Evolutionary conservation across 768 basidiomycete genomes (phyloP).

Genomic region (Omphalotus guepiniiformis): DNA sequence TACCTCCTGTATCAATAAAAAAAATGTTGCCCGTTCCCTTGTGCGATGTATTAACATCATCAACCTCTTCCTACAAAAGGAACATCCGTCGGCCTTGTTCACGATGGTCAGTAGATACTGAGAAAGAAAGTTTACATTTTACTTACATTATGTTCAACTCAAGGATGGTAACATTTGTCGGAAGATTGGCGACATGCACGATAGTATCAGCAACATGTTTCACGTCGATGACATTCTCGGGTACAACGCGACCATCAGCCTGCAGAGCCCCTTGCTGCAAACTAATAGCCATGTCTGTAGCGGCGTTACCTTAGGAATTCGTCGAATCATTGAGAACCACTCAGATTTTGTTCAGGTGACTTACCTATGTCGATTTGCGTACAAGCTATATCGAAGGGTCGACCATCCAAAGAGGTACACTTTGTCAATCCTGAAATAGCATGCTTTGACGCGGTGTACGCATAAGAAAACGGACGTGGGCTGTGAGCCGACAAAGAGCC

Average conservation of each 20-base stretch:
- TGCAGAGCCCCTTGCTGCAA: conserved; percentile 53
- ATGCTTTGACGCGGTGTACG: conserved; percentile 81
- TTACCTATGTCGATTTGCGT: conserved; percentile 82
- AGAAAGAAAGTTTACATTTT: no score
- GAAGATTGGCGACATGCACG: conserved; percentile 67
- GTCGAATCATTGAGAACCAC: no score
- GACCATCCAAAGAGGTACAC: conserved; percentile 71
- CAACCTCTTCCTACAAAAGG: conserved; percentile 9
- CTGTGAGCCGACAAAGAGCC: conserved; percentile 72
- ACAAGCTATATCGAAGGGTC: conserved; percentile 66
- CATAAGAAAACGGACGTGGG: conserved; percentile 56
- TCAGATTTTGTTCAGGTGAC: no score
- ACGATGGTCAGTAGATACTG: neutral
- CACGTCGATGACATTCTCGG: conserved; percentile 68
- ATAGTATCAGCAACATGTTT: conserved; percentile 68
- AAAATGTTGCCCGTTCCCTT: neutral
- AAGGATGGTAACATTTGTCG: conserved; percentile 64
- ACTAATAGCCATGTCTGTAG: conserved; percentile 51
- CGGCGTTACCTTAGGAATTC: conserved; percentile 81
- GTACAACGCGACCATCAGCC: conserved; percentile 53
- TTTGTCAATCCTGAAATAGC: conserved; percentile 76
- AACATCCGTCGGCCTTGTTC: neutral
- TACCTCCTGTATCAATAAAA: neutral
- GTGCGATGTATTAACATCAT: conserved; percentile 1
- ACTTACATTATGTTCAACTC: conserved; percentile 73